These are phyloP conservation scores for Cryphonectria naterciae DNA, from an alignment of 2,329 filamentous ascomycete genomes.

Conservation along the genomic window DNA sequence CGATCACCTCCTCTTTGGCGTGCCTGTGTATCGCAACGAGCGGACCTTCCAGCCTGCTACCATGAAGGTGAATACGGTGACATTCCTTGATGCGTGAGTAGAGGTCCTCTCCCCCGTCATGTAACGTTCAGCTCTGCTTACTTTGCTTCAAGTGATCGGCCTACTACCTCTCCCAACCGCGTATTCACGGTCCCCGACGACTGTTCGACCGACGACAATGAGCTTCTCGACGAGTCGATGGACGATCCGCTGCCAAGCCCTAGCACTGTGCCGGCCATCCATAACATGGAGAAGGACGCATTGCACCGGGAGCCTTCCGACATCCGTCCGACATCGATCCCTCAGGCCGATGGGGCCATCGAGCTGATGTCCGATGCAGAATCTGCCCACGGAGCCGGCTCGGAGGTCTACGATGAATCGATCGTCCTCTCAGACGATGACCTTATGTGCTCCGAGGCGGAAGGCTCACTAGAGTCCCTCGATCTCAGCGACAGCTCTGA, in stretches of 20 bases:
- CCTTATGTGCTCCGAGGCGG: slow-evolving; percentile 9
- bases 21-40: slow-evolving; percentile 42
- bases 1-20: slow-evolving; percentile 45
- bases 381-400: background rate
- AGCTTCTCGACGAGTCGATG: slow-evolving; percentile 21
- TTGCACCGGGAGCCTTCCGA: background rate
- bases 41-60: slow-evolving; percentile 38
- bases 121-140: slow-evolving; percentile 11
- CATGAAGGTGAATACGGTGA: slow-evolving; percentile 33
- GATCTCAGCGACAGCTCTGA: slow-evolving; percentile 3
- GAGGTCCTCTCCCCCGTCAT: background rate
- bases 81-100: slow-evolving; percentile 32
- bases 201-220: slow-evolving; percentile 28
- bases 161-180: slow-evolving; percentile 23
- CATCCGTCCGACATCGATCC: background rate
- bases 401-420: slow-evolving; percentile 11
- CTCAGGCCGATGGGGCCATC: slow-evolving; percentile 18
- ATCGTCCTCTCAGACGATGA: slow-evolving; percentile 25
- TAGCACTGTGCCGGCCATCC: background rate
- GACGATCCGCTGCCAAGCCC: background rate
- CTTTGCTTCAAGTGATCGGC: background rate
- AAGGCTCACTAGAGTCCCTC: slow-evolving; percentile 14
- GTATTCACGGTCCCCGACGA: slow-evolving; percentile 29
- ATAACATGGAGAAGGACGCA: background rate
- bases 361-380: slow-evolving; percentile 8